Percentiles rank a stretch among this genome's conserved stretches.
phyloP scores from a whole-genome alignment of 345 rosid genomes.

The Bruguiera parviflora region DNA sequence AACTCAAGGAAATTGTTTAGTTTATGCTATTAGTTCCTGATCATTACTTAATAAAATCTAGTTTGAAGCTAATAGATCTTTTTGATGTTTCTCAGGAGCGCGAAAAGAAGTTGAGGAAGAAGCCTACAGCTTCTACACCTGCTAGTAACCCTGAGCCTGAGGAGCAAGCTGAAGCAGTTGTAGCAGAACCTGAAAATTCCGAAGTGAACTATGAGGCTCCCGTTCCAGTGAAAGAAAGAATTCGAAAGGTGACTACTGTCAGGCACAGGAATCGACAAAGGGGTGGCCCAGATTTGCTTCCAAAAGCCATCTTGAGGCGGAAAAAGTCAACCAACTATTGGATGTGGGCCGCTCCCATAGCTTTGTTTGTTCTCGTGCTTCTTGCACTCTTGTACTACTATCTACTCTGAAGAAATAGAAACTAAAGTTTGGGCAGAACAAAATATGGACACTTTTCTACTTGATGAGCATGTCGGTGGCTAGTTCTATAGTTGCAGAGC shows the following conservation, averaged over 20 bases:
- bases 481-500: slow-evolving; percentile 20
- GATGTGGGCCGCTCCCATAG: slow-evolving; percentile 60
- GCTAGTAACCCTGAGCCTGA: slow-evolving; percentile 31
- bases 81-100: slow-evolving; percentile 53
- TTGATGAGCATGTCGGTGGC: slow-evolving; percentile 13
- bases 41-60: neutral
- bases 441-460: slow-evolving; percentile 22
- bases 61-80: slow-evolving; percentile 4
- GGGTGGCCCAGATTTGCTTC: slow-evolving; percentile 47
- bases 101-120: slow-evolving; percentile 86
- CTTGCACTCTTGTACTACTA: slow-evolving; percentile 46
- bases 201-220: slow-evolving; percentile 37
- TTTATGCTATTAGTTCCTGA: neutral
- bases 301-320: slow-evolving; percentile 66
- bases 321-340: slow-evolving; percentile 71
- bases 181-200: slow-evolving; percentile 46
- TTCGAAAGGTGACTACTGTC: slow-evolving; percentile 37
- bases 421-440: slow-evolving; percentile 4
- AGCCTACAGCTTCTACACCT: slow-evolving; percentile 34
- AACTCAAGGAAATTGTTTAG: slow-evolving; percentile 59
- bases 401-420: slow-evolving; percentile 31
- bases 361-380: slow-evolving; percentile 39
- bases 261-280: slow-evolving; percentile 52
- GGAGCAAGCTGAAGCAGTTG: slow-evolving; percentile 41
- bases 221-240: slow-evolving; percentile 38